These are phyloP conservation scores for Lecanoromycetidae sp. DNA, from an alignment of 2,329 filamentous ascomycete genomes.

Conservation along the genomic window DNA sequence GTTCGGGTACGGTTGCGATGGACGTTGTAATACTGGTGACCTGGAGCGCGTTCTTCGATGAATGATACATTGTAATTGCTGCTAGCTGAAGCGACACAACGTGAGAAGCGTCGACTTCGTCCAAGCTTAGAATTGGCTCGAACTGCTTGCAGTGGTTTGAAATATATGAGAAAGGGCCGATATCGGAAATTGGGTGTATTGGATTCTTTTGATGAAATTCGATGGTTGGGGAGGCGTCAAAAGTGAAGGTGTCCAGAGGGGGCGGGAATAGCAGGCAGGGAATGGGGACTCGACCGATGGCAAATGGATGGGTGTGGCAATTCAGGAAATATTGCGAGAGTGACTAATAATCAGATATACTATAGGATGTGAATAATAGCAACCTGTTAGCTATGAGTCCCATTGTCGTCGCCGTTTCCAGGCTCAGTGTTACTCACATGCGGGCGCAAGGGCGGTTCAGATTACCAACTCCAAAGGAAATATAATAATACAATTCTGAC, in stretches of 20 bases:
- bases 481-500: constrained; percentile 3
- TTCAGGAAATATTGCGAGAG: constrained; percentile 3
- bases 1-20: constrained; percentile 13
- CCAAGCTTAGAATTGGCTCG: constrained; percentile 6
- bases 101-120: constrained; percentile 4
- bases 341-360: no score
- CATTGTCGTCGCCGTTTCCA: constrained; percentile 6
- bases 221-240: neutral
- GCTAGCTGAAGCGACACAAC: constrained; percentile 6
- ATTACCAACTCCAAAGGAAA: constrained; percentile 11
- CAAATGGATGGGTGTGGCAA: constrained; percentile 11
- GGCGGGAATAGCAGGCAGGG: constrained; percentile 16
- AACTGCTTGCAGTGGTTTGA: neutral
- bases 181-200: constrained; percentile 1
- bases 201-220: neutral
- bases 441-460: constrained; percentile 5
- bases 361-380: neutral
- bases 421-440: constrained; percentile 16
- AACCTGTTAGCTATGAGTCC: constrained; percentile 11
- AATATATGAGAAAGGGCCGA: neutral
- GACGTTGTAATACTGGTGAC: constrained; percentile 16
- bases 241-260: constrained; percentile 11
- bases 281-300: constrained; percentile 9
- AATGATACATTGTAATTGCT: constrained; percentile 13
- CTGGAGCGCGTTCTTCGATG: constrained; percentile 1